Base-by-base conservation (phyloP, 2,329 filamentous ascomycete genomes). In the Xylariaceae sp. region DNA sequence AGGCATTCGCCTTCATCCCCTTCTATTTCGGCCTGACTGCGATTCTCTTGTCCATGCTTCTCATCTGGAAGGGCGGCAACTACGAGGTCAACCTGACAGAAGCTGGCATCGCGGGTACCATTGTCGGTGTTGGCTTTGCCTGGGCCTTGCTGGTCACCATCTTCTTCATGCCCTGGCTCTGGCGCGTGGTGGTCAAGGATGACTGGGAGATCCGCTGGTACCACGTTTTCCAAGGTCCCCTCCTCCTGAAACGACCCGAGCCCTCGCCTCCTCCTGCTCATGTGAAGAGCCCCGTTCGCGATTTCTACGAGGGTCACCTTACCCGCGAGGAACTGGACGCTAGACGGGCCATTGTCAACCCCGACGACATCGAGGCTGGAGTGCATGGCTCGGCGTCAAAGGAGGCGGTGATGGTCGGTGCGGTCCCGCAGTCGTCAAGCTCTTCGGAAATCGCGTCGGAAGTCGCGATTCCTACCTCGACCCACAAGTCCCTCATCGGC, bases 121-220 rank as follows among this genome's bases (percentile, higher is more conserved):
- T 77, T 19, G 59, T 81, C 23, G 74, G 69, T 28, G 62, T 70
- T 15, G 73, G 73, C 42, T 67, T 63, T 14, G 73, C 46, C 17
- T 73, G 70, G 40, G 68, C 62, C n/a, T 47, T 71, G 4, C 51
- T 81, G 9, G 59, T 75, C 42, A 55, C 54, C 38, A 40, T 73
- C 43, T 78, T 78, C 59, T 69, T 81, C 43, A 65, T 79, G 13
- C 76, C 77, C 3, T 81, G 71, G 64, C 54, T 81, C 41, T 71
- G 79, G 56, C 68, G 73, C 40, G 66, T 72, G 31, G 65, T 84
- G 49, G 60, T 82, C 59, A 61, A 70, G 59, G 68, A 81, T 47
- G 77, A 84, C 61, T 73, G 76, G 73, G 60, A 75, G 52, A 62
- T 84, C 43, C 70, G 69, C 46, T 59, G 66, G 57, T 80, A 66